These are phyloP conservation scores for Umbellularia californica DNA, from an alignment of 164 flowering plant genomes.

Conservation along the genomic window DNA sequence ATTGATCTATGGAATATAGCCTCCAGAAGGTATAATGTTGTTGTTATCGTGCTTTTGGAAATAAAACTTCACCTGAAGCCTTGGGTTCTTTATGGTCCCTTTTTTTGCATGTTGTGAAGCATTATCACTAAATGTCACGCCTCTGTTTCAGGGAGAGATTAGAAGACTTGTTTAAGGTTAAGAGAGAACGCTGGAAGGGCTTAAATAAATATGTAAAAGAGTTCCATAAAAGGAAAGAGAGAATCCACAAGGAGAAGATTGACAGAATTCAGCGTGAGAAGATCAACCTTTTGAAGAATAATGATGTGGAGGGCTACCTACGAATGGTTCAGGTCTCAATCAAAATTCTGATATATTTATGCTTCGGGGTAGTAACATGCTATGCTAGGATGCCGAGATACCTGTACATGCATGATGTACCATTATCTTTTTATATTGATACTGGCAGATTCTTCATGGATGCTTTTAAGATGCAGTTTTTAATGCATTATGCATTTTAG, in stretches of 20 bases:
- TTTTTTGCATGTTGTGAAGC: not conserved
- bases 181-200: conserved; percentile 91
- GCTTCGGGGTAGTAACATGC: not conserved
- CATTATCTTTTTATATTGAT: no score
- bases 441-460: no score
- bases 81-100: no score
- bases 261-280: conserved; percentile 99
- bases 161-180: conserved; percentile 81
- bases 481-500: no score
- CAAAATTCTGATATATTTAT: not conserved
- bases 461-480: no score
- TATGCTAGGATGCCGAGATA: no score
- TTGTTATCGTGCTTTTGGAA: no score
- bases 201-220: conserved; percentile 87
- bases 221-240: conserved; percentile 94
- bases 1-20: no score
- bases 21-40: no score
- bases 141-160: conserved; percentile 69
- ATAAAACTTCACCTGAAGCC: no score
- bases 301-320: conserved; percentile 98
- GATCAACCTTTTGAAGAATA: conserved; percentile 88
- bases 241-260: conserved; percentile 89
- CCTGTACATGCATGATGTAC: no score
- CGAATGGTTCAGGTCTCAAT: conserved; percentile 91
- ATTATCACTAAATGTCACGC: not conserved